A percentile compares a stretch with the other conserved stretches of the same genome.
Evolutionary conservation across 345 rosid genomes (phyloP).

Genomic region (Lepidium didymum): DNA sequence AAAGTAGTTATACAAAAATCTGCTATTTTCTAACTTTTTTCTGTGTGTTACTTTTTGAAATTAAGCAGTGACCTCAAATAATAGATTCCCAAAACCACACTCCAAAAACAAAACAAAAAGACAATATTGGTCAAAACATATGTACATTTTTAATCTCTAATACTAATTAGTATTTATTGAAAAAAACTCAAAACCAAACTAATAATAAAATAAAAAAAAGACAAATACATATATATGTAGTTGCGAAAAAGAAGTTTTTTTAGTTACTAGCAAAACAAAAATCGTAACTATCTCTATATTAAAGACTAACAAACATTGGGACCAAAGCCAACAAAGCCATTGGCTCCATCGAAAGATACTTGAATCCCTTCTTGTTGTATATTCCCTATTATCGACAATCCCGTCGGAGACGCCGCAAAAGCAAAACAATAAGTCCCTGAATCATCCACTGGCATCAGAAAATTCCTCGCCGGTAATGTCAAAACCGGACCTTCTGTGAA

Average conservation of each 20-base stretch:
- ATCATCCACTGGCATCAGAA: slow-evolving; percentile 83
- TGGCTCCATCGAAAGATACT: slow-evolving; percentile 83
- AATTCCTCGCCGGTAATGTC: slow-evolving; percentile 83
- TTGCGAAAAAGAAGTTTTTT: not conserved
- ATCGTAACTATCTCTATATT: not conserved
- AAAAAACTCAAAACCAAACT: slow-evolving; percentile 10
- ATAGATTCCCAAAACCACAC: not conserved
- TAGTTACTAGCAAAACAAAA: slow-evolving; percentile 18
- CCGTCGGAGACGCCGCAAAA: slow-evolving; percentile 64
- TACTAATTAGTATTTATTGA: slow-evolving; percentile 19
- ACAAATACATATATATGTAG: slow-evolving; percentile 10
- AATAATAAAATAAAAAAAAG: not conserved
- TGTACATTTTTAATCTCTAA: slow-evolving; percentile 16
- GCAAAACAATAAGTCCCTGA: slow-evolving; percentile 89
- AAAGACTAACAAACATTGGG: slow-evolving; percentile 63
- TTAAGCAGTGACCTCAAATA: not conserved
- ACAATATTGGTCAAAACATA: slow-evolving; percentile 18
- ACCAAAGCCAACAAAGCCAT: slow-evolving; percentile 94
- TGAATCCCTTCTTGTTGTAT: slow-evolving; percentile 97
- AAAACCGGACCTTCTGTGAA: slow-evolving; percentile 75
- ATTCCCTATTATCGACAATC: slow-evolving; percentile 88
- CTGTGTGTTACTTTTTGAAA: slow-evolving; percentile 22
- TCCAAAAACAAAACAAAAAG: not conserved
- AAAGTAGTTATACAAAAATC: slow-evolving; percentile 1
- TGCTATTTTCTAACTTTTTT: not conserved